These are phyloP conservation scores for Pseudonectria buxi DNA, from an alignment of 2,329 filamentous ascomycete genomes.

Conservation along the genomic window DNA sequence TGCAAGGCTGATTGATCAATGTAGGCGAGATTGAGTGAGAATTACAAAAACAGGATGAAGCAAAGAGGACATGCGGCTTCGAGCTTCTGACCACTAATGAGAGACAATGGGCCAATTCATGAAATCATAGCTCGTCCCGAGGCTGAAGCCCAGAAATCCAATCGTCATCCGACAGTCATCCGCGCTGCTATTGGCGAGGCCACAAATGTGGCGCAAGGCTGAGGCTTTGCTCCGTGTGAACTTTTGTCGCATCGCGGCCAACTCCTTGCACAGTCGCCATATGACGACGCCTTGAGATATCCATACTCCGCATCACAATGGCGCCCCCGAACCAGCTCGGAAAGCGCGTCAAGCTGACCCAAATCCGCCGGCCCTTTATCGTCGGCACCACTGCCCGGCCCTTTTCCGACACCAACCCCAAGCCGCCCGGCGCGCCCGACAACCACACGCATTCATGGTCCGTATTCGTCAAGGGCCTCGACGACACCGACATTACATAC, in stretches of 20 bases:
- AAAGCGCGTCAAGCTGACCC: slow-evolving; percentile 59
- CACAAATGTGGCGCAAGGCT: no score
- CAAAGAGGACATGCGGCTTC: no score
- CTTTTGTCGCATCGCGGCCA: no score
- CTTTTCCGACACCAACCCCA: slow-evolving; percentile 74
- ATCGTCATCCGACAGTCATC: not conserved
- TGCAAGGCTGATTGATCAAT: no score
- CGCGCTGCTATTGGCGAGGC: no score
- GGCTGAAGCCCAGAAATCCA: slow-evolving; percentile 11
- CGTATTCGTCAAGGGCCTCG: slow-evolving; percentile 85
- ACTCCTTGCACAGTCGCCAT: no score
- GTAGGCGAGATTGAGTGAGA: no score
- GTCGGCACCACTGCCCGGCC: slow-evolving; percentile 75
- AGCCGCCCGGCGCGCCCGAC: slow-evolving; percentile 67
- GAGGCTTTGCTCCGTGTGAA: no score
- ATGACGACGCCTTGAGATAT: no score
- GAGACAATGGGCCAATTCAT: slow-evolving; percentile 16
- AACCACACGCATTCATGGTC: slow-evolving; percentile 97
- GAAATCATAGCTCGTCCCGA: slow-evolving; percentile 21
- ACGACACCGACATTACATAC: slow-evolving; percentile 85
- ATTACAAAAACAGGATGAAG: no score
- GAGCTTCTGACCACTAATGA: not conserved
- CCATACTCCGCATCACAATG: slow-evolving; percentile 38
- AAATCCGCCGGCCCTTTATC: slow-evolving; percentile 60
- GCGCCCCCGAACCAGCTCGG: slow-evolving; percentile 51